phyloP scores from a whole-genome alignment of 2,329 filamentous ascomycete genomes.

The Fusarium temperatum region DNA sequence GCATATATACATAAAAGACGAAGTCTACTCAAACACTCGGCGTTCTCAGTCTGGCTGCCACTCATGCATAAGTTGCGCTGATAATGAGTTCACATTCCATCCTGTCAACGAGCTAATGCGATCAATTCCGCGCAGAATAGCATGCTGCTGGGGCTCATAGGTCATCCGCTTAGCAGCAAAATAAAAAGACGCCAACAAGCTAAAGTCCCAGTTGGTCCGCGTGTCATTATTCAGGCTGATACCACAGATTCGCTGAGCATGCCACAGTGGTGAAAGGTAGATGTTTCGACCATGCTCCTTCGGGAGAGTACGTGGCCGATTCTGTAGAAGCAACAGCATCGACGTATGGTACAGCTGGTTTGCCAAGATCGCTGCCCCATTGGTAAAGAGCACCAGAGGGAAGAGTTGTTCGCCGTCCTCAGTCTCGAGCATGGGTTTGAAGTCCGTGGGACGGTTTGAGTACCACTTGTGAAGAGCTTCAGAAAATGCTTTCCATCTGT shows the following conservation, averaged over 20 bases:
- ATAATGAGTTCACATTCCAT: slow-evolving; percentile 48
- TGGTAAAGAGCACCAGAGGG: slow-evolving; percentile 51
- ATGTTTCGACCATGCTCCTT: slow-evolving; percentile 44
- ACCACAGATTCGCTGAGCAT: slow-evolving; percentile 58
- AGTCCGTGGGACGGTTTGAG: slow-evolving; percentile 43
- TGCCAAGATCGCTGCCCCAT: slow-evolving; percentile 54
- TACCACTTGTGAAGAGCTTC: slow-evolving; percentile 49
- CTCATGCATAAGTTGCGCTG: slow-evolving; percentile 38
- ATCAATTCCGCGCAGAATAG: slow-evolving; percentile 52
- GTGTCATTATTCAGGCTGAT: slow-evolving; percentile 58
- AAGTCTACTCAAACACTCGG: neutral
- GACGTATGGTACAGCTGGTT: slow-evolving; percentile 67
- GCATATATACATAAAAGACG: neutral
- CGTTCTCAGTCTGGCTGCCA: slow-evolving; percentile 41
- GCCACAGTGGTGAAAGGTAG: slow-evolving; percentile 56
- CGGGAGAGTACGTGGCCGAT: slow-evolving; percentile 56
- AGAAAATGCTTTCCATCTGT: slow-evolving; percentile 44
- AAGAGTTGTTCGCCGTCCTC: slow-evolving; percentile 45
- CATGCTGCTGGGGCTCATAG: slow-evolving; percentile 57
- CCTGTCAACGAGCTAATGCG: slow-evolving; percentile 52
- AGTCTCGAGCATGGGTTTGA: slow-evolving; percentile 48
- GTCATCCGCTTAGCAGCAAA: slow-evolving; percentile 58
- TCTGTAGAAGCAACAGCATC: slow-evolving; percentile 61
- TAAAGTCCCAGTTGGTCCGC: slow-evolving; percentile 57
- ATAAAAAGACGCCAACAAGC: slow-evolving; percentile 56